These are phyloP conservation scores for Phytophthora ramorum DNA, from an alignment of 352 stramenopile genomes.

Conservation along the genomic window DNA sequence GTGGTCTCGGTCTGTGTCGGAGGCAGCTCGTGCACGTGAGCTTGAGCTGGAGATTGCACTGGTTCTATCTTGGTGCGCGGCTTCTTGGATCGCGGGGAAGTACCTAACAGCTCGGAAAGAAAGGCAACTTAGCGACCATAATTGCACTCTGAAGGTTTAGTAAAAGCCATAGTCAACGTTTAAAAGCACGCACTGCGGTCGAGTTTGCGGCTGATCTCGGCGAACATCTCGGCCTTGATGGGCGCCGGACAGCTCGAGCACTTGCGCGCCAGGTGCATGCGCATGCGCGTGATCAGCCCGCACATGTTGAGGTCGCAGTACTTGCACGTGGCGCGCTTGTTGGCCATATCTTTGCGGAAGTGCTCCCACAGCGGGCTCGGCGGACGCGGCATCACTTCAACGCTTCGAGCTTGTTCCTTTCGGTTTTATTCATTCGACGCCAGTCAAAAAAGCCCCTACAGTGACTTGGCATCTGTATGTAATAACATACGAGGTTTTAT, in stretches of 20 bases:
- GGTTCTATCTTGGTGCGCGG: conserved; percentile 5
- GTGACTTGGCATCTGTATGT: conserved; percentile 2
- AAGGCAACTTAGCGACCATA: conserved; percentile 33
- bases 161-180: conserved; percentile 17
- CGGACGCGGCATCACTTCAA: conserved; percentile 60
- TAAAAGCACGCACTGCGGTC: conserved; percentile 17
- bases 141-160: conserved; percentile 15
- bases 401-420: conserved; percentile 27
- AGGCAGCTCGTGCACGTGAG: not conserved
- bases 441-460: conserved; percentile 8
- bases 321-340: conserved; percentile 77
- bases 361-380: conserved; percentile 64
- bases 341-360: conserved; percentile 62
- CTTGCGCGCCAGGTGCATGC: conserved; percentile 64
- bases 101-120: not conserved
- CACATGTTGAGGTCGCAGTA: conserved; percentile 85
- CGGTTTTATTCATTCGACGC: conserved; percentile 33
- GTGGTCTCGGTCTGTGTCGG: not conserved
- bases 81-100: conserved; percentile 17
- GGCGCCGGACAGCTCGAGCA: conserved; percentile 55
- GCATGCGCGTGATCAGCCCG: conserved; percentile 72
- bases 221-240: conserved; percentile 60
- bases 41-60: not conserved
- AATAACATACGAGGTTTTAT: not conserved
- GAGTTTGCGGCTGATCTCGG: conserved; percentile 36